Conservation (phyloP, 306 rosid species). For the Quillaja saponaria region DNA sequence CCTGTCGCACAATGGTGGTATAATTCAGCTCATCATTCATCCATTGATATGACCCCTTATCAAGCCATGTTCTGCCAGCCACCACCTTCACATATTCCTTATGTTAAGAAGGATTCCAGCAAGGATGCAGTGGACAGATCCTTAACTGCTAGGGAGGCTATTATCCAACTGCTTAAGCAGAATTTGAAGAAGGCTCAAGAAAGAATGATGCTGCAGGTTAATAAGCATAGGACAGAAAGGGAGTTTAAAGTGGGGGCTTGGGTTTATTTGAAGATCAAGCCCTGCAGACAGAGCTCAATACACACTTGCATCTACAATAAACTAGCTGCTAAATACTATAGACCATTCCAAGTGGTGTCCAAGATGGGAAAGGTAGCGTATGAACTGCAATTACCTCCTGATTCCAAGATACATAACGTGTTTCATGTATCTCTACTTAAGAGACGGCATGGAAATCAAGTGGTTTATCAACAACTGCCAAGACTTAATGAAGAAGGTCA, state of each 20-base stretch:
- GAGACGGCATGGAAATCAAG: background rate
- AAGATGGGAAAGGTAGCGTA: background rate
- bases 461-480: too few species aligned
- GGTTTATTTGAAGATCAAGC: background rate
- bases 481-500: too few species aligned
- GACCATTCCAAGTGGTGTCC: background rate
- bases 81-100: background rate
- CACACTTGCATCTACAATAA: background rate
- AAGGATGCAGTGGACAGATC: background rate
- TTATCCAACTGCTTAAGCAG: too few species aligned
- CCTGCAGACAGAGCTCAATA: background rate
- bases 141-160: too few species aligned
- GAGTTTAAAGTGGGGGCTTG: background rate
- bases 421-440: background rate
- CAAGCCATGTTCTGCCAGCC: background rate
- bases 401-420: background rate
- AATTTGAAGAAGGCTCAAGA: background rate
- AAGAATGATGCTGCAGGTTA: background rate
- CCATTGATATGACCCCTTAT: background rate
- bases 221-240: background rate
- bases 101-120: background rate
- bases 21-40: background rate
- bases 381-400: background rate
- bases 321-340: background rate
- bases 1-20: background rate